Base-by-base conservation (phyloP, 192 early-diverging fungal genomes). In the Podila clonocystis region DNA sequence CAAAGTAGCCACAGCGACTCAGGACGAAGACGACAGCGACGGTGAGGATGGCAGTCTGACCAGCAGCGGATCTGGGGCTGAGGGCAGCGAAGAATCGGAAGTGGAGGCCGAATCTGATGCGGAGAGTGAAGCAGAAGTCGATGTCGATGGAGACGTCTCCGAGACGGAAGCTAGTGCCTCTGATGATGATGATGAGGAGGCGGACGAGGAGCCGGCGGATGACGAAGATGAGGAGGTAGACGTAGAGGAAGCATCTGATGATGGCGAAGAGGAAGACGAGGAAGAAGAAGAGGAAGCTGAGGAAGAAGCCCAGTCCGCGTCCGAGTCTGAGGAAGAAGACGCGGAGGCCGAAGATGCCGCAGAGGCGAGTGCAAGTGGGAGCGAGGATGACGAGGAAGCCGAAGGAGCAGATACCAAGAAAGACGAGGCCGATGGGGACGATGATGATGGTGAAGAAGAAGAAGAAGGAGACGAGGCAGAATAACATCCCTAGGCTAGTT, bases 271-370 rank as follows among this genome's bases (percentile, higher is more conserved):
- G 22, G 65, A 13, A 20, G 45, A 65, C 9, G 65, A 57, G 22
- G 65, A 13, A 20, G 34, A 67, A 19, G 65, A 22, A 3, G 22
- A 67, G 9, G 52, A 33, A 26, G 52, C 30, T 36, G 62, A 36
- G 5, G 64, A 65, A 6, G 49, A 26, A 49, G 64, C 20, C 28
- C 41, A 65, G 38, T 20, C 24, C 2, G 64, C 50, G 6, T 22
- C 24, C n/a, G 64, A 28, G 48, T 38, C 22, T 15, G 58, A 67
- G 45, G 72, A 73, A 38, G 64, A 31, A 33, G 72, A 52, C 3
- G 72, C 15, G 4, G 61, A 26, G 19, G 48, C 26, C 13, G 63
- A 29, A 41, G 55, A 58, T 11, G 24, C 12, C 0, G 64, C 9
- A 20, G 58, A 66, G 5, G 64, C 24, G 0, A 50, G 15, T 5